Evolutionary conservation across 164 flowering plant species (phyloP).

Genomic region (Amborella trichopoda): DNA sequence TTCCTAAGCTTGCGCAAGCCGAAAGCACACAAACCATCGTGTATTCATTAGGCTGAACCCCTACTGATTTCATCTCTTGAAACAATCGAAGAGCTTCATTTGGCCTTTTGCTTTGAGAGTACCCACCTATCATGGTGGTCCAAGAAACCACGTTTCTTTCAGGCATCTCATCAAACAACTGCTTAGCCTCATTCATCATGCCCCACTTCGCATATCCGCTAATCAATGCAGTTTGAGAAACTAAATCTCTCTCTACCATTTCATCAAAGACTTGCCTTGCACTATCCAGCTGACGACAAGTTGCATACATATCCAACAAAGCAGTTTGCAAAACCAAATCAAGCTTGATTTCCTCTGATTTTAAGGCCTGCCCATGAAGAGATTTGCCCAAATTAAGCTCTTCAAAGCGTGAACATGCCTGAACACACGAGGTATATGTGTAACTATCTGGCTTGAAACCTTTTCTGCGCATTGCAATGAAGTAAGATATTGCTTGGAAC

Average conservation of each 20-base stretch:
- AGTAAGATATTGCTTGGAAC: constrained; percentile 25
- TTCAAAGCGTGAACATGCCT: constrained; percentile 26
- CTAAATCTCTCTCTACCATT: constrained; percentile 39
- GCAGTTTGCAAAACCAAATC: constrained; percentile 35
- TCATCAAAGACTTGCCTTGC: constrained; percentile 39
- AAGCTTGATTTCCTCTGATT: constrained; percentile 19
- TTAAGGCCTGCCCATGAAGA: constrained; percentile 30
- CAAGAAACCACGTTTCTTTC: constrained; percentile 39
- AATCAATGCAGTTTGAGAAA: constrained; percentile 42
- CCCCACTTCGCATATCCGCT: constrained; percentile 37
- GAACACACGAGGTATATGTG: constrained; percentile 35
- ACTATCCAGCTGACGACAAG: constrained; percentile 22
- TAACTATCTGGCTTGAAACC: constrained; percentile 34
- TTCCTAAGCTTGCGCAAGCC: constrained; percentile 49
- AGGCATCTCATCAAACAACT: constrained; percentile 26
- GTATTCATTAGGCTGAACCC: constrained; percentile 28
- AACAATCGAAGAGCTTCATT: constrained; percentile 31
- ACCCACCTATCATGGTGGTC: constrained; percentile 39
- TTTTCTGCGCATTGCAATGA: constrained; percentile 14
- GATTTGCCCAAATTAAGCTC: constrained; percentile 30
- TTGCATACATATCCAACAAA: constrained; percentile 28
- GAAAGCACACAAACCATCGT: constrained; percentile 40
- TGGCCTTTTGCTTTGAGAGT: constrained; percentile 25
- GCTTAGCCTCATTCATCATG: constrained; percentile 19
- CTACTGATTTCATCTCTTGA: constrained; percentile 20